Evolutionary conservation across 1,284 basidiomycete species (phyloP).

Genomic region (Leccinum glutinopallens): DNA sequence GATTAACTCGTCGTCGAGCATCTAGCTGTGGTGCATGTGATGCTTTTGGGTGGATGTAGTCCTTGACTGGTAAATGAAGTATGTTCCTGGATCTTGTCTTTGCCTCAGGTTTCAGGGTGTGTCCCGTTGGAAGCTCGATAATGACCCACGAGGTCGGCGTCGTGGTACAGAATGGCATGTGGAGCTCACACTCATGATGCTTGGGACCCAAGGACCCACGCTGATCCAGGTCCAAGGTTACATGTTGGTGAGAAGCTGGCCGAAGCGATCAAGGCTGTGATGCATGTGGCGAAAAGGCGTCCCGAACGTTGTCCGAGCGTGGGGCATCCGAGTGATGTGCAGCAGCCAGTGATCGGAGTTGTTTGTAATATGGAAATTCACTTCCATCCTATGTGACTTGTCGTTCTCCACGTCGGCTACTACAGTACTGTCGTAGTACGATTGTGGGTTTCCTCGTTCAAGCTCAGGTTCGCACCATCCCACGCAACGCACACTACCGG

Average conservation of each 20-base stretch:
- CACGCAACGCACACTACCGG: no score
- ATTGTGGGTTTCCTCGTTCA: no score
- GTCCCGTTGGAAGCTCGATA: background rate
- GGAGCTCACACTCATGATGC: slow-evolving; percentile 24
- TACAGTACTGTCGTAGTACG: no score
- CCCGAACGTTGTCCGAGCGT: slow-evolving; percentile 53
- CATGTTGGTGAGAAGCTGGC: no score
- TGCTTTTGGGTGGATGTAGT: background rate
- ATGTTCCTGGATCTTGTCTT: background rate
- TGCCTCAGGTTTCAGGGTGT: background rate
- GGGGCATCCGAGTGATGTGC: slow-evolving; percentile 45
- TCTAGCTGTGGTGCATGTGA: background rate
- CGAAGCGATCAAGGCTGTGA: no score
- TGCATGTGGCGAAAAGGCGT: slow-evolving; percentile 44
- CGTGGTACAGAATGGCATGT: slow-evolving; percentile 37
- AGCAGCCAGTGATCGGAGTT: no score
- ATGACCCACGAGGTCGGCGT: slow-evolving; percentile 8
- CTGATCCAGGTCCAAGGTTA: no score
- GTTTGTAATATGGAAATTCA: no score
- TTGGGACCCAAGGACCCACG: slow-evolving; percentile 44
- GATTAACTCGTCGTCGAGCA: slow-evolving; percentile 54
- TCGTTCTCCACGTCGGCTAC: no score
- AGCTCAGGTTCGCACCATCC: no score
- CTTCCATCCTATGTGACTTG: no score
- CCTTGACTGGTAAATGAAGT: background rate